Base-by-base conservation (phyloP, 352 stramenopile genomes). In the Stephanocyclus meneghinianus region DNA sequence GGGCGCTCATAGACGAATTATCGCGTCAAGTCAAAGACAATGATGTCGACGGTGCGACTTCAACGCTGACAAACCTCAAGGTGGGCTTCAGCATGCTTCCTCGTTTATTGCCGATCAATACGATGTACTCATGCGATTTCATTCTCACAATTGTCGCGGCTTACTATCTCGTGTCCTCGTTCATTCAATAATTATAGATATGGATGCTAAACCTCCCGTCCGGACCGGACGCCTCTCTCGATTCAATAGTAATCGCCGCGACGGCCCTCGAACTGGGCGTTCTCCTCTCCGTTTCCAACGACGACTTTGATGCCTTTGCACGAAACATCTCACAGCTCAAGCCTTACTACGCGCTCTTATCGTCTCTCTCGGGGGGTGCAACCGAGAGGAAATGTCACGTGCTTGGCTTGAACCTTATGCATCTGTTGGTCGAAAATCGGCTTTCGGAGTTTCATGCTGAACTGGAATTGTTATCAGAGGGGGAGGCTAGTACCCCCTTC, bases 361-460 rank as follows among this genome's bases (percentile, higher is more conserved):
- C 30, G 1, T 65, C 73, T 4, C 13, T 45, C 7, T 18, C 45
- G 7, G 53, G 18, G 6, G 53, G 30, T 1, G 73, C n/a, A 32
- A 83, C 71, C 6, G 55, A 84, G 18, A 82, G 79, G 6, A 91
- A 90, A 80, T 86, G 74, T 50, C 84, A 89, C 50, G 80, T 92
- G 3, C 51, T 92, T 18, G 88, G 88, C 10, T 57, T 93, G 9
- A 89, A 94, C 71, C 76, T 94, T 0, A 92, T 94, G 85, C 80
- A 91, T 75, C 74, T 94, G 0, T 65, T 94, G 2, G 84, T 93
- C 0, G 90, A 94, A 11, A 91, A 93, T 80, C 85, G 88, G 18
- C 64, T 94, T 0, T 88, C 87, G 0, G 90, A 94, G 83, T 94
- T 94, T 68, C 90, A 94, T 81, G 78, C 87, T 10, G 87, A 92